Evolutionary conservation across 2,329 filamentous ascomycete species (phyloP).

Genomic region (Colletotrichum tofieldiae): DNA sequence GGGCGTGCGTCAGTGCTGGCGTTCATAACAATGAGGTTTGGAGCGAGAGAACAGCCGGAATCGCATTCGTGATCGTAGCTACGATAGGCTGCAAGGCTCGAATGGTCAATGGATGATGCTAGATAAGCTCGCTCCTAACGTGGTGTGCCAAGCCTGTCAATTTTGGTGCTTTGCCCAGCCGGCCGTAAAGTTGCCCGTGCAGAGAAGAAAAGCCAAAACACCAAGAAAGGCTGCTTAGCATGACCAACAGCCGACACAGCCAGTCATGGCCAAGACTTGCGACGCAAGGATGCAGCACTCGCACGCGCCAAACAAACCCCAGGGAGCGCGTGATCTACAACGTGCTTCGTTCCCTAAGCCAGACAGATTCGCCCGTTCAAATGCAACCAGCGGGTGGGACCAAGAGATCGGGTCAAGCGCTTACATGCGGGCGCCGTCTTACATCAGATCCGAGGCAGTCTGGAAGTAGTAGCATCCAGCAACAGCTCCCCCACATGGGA

Average conservation of each 20-base stretch:
- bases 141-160: too few species aligned
- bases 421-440: constrained; percentile 39
- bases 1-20: neutral
- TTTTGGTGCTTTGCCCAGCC: too few species aligned
- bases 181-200: neutral
- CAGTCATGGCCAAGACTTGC: neutral
- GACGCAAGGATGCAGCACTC: neutral
- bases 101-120: neutral
- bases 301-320: neutral
- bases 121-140: neutral
- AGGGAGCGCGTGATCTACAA: neutral
- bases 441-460: constrained; percentile 27
- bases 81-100: neutral
- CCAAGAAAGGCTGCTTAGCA: neutral
- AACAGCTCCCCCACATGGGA: constrained; percentile 1
- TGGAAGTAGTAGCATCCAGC: neutral
- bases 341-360: constrained; percentile 5
- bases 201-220: neutral
- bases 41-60: neutral
- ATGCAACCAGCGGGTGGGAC: neutral
- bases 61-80: neutral
- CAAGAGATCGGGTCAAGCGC: constrained; percentile 18
- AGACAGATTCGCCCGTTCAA: neutral
- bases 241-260: neutral
- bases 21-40: neutral